phyloP scores from a whole-genome alignment of 2,329 filamentous ascomycete species.

The Arthrobotrys sphaeroides region DNA sequence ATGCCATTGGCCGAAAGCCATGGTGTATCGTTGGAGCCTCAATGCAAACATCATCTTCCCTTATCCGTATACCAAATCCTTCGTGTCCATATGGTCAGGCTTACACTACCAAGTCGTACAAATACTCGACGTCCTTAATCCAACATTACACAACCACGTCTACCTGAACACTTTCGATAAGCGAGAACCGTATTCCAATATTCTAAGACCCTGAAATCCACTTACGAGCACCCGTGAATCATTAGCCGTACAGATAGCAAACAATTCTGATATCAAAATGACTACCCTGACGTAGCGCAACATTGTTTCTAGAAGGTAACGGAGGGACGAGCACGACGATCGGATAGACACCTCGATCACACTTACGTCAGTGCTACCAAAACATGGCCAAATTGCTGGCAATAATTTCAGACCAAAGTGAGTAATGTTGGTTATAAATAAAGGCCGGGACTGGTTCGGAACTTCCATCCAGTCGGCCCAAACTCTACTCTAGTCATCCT shows the following conservation, averaged over 20 bases:
- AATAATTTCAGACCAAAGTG: background rate
- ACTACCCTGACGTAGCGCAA: conserved; percentile 11
- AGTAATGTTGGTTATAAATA: conserved; percentile 41
- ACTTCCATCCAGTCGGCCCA: conserved; percentile 21
- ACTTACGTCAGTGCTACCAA: conserved; percentile 10
- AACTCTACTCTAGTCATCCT: background rate
- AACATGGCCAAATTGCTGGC: conserved; percentile 16
- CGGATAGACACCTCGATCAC: background rate
- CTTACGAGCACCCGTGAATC: background rate
- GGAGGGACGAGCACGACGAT: background rate
- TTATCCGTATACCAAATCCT: background rate
- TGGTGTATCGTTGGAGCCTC: background rate
- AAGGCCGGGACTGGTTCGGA: background rate
- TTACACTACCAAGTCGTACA: background rate
- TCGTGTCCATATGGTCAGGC: background rate
- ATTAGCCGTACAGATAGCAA: conserved; percentile 3
- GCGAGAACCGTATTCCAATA: background rate
- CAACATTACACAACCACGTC: conserved; percentile 10
- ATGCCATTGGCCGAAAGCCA: background rate
- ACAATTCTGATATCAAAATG: conserved; percentile 23
- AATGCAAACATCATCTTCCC: conserved; percentile 5
- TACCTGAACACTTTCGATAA: background rate
- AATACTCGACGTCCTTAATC: background rate
- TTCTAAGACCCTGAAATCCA: background rate
- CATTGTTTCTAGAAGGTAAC: background rate